Base-by-base conservation (phyloP, 441 rosid species). In the Arabidopsis hybrid region DNA sequence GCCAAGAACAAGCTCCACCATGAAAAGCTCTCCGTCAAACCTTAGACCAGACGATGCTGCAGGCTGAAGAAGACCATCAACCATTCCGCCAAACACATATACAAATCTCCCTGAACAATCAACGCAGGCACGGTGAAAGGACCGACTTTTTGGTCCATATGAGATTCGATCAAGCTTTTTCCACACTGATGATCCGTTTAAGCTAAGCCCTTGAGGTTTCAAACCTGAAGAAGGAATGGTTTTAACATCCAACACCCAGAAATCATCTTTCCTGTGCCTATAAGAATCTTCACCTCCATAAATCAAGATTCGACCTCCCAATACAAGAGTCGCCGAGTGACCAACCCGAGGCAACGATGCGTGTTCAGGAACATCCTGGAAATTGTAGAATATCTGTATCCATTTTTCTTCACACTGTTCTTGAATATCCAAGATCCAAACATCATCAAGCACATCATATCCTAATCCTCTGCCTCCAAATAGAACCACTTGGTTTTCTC, bases 381-480 rank as follows among this genome's bases (percentile, higher is more conserved):
- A 63, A 14, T 63, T 53, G 0, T 63, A 45, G 53, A 63, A 63
- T 8, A 63, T 63, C 52, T 63, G 67, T 29, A 63, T 49, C 67
- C 67, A 63, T 63, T 12, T 43, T 45, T 61, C 66, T 26, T 63
- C 40, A 45, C 53, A 45, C 18, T 8, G 21, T 8, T 42, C 51
- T 45, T 63, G 67, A 63, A 63, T 63, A 31, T 63, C 67, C 55
- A 63, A 63, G 53, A 45, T 43, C 67, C 67, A 63, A 4, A 63
- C 67, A 63, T 63, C 67, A 69, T 86, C 76, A 56, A 89, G 93
- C 68, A 85, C 98, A 61, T 88, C 97, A 46, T 91, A 92, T 3
- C 90, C 97, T 61, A 77, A 69, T 10, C 98, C 99, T 83, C 99
- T 85, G 32, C 99, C 99, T 56, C 99, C 99, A 55, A 95, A 95